Evolutionary conservation across 1,284 basidiomycete species (phyloP), one percentile per base, ranked within the genome.

Genomic region (Apiotrichum sp.): DNA sequence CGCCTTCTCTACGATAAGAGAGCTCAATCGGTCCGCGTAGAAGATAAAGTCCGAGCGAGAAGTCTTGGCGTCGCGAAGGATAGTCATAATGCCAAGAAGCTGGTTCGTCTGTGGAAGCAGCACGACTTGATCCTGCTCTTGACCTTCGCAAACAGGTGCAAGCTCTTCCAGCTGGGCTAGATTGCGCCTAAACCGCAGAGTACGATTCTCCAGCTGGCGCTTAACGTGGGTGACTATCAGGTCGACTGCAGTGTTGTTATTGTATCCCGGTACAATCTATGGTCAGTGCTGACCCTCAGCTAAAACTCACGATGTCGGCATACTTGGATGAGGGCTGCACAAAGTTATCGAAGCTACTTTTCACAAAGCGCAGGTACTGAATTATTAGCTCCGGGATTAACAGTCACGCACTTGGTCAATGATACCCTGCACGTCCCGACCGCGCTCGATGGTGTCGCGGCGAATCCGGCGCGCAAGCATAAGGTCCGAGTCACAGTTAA

Each of bases 401-500:
- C 22, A 39, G 45, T 34, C 32, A 4, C 32, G 36, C 44, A 62
- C 59, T 85, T 98, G 95, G 65, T 93, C 87, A 13, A 98, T 80
- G 50, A 97, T 84, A 3, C 93, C 93, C 1, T 86, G 83, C 0
- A 97, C 86, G 58, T 82, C 85, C 57, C 95, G 79, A 0, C 89
- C 91, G 42, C 95, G 83, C 72, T 98, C 93, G 62, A 85, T 83
- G 6, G 89, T 84, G 68, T 98, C 95, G 55, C 95, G 81, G 62
- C 84, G 81, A 58, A 98, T 88, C 38, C 95, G 84, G 50, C 95
- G 82, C 3, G 95, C 93, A 44, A 98, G 85, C 95, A 98, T 98
- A 11, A 98, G 78, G 72, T 98, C 95, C 3, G 92, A 88, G 71
- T 98, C 95, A 53, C 90, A 93, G 81, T 63, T 76, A 72, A 73